Evolutionary conservation across 2,329 filamentous ascomycete species (phyloP), one percentile per base, ranked within the genome.

Genomic region (Zymoseptoria pseudotritici): DNA sequence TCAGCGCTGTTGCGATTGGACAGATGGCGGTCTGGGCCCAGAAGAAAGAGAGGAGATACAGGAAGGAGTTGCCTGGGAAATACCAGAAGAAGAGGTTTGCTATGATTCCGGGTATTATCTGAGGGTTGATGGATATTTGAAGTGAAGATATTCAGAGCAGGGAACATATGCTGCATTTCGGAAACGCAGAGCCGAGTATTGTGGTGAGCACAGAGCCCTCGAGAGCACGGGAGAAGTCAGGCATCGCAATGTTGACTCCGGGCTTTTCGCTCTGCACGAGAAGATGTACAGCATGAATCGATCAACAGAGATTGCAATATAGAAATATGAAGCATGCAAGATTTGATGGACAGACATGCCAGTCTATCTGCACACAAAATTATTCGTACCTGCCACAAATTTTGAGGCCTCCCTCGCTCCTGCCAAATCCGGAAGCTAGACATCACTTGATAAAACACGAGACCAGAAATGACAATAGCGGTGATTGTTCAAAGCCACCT

Each of bases 21-120:
- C 90, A 92, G 76, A 97, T 99, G 94, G 85, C 83, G 59, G 75
- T 80, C 56, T 99, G 94, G 94, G 93, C 88, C 49, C 84, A 83
- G 76, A 93, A 91, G 81, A 97, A 97, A 83, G 94, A 99, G 82
- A 84, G 80, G 72, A 86, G 90, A 59, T 94, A 97, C 74, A 86
- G 94, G 69, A 88, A 88, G 75, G 90, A 96, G 74, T 96, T 97
- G 75, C 89, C 89, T 50, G 89, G 92, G 73, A 89, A 87, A 77
- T 99, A 99, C 79, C 92, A 93, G 86, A 92, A 88, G 81, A 97
- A 99, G 90, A 85, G 85, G 71, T 93, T 82, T 72, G 86, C 84
- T 61, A 88, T 96, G 77, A 75, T 97, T 60, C 91, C 94, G 2
- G 89, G 89, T 2, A 77, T 96, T 55, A 82, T 87, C 72, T 94